Evolutionary conservation across 2,329 filamentous ascomycete species (phyloP), one percentile per base, ranked within the genome.

Genomic region (Hypoxylon sp.): DNA sequence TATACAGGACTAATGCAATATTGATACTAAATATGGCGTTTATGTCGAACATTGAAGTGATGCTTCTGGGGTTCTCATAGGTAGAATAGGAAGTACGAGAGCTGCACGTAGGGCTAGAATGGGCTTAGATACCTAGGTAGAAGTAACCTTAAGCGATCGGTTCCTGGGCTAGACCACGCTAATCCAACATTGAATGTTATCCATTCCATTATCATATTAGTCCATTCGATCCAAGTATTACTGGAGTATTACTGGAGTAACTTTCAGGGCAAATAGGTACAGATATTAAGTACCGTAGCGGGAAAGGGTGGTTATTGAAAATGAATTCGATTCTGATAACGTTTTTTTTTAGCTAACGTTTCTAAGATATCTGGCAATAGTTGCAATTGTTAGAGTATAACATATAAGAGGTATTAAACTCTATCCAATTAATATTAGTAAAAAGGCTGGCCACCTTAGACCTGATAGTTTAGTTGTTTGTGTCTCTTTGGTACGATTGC

Each of bases 211-310:
- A 23, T 23, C 23, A 23, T 23, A 23, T n/a, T n/a, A n/a, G n/a
- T n/a, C n/a, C n/a, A n/a, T n/a, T n/a, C n/a, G n/a, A n/a, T n/a
- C n/a, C n/a, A n/a, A n/a, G 23, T 5, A 5, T 5, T 25, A 25
- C 2, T 25, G 2, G 5, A 25, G 25, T 5, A 25, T 25, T 48
- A 11, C 21, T 48, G 21, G 21, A 48, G 45, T 32, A 32, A 28
- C 28, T 43, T 45, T 34, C 21, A 51, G 41, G 25, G 36, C 25
- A 36, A 38, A n/a, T 30, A 61, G 49, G 48, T 9, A 45, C 48
- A 32, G 51, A 36, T 32, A 21, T 34, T 28, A 53, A 51, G 59
- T 63, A n/a, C n/a, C n/a, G n/a, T n/a, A n/a, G n/a, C n/a, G n/a
- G n/a, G n/a, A n/a, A n/a, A n/a, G n/a, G n/a, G n/a, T n/a, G n/a